Evolutionary conservation across 2,329 filamentous ascomycete genomes (phyloP).

Genomic region (Venturia aucupariae): DNA sequence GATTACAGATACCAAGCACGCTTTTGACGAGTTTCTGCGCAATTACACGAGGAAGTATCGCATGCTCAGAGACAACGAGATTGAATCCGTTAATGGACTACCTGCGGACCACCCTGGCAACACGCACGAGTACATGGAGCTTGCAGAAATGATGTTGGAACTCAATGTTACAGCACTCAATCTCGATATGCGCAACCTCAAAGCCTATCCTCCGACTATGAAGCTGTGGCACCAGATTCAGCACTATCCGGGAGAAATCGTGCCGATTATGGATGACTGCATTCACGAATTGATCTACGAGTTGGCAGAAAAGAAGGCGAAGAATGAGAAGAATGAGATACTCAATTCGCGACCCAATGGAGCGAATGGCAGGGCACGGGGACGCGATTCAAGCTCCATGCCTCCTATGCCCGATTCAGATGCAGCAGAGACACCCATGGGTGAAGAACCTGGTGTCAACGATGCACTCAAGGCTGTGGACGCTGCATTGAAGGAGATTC

Average conservation of each 20-base stretch:
- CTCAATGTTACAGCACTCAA: constrained; percentile 79
- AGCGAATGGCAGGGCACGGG: constrained; percentile 33
- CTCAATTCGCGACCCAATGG: constrained; percentile 33
- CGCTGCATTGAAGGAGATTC: constrained; percentile 30
- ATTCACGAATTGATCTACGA: constrained; percentile 92
- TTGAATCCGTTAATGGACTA: constrained; percentile 60
- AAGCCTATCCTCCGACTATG: constrained; percentile 81
- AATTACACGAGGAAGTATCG: constrained; percentile 93
- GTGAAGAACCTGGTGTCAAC: constrained; percentile 1
- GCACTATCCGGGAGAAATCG: constrained; percentile 90
- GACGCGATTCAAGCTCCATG: constrained; percentile 58
- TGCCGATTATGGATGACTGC: constrained; percentile 91
- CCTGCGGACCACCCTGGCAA: constrained; percentile 59
- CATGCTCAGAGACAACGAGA: constrained; percentile 78
- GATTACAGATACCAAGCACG: constrained; percentile 75
- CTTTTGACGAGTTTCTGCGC: constrained; percentile 84
- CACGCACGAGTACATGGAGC: constrained; percentile 72
- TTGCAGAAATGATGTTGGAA: constrained; percentile 83
- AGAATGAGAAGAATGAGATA: constrained; percentile 45
- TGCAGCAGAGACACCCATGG: constrained; percentile 38
- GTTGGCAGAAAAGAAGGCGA: constrained; percentile 70
- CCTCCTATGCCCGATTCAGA: constrained; percentile 75
- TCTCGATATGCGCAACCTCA: constrained; percentile 79
- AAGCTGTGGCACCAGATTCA: constrained; percentile 96
- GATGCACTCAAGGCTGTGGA: constrained; percentile 21